A percentile compares a stretch with the other conserved stretches of the same genome.
Evolutionary conservation across 441 rosid species (phyloP).

Genomic region (Dalechampia spathulata): DNA sequence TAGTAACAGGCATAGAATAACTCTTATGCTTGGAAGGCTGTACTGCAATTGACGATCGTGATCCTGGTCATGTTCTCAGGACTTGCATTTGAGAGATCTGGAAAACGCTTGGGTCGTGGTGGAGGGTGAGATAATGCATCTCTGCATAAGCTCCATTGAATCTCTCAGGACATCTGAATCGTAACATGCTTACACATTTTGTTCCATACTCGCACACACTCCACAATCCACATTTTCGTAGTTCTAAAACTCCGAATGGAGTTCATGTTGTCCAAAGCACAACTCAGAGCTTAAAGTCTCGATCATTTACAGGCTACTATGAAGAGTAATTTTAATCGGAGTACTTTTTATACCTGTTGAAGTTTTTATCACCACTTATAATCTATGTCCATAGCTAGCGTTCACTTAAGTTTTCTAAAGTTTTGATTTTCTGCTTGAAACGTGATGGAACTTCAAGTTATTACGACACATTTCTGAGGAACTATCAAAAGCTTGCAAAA

Average conservation of each 20-base stretch:
- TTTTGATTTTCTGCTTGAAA: constrained; percentile 14
- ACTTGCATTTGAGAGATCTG: constrained; percentile 84
- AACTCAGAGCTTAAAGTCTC: neutral
- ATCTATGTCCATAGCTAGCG: no score
- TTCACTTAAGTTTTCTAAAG: no score
- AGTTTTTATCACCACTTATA: no score
- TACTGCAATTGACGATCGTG: neutral
- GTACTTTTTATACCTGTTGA: no score
- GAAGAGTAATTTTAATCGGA: no score
- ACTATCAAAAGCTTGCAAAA: constrained; percentile 56
- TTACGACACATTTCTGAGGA: constrained; percentile 72
- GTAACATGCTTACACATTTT: neutral
- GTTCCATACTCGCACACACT: neutral
- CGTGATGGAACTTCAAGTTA: constrained; percentile 39
- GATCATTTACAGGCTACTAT: no score
- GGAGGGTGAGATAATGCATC: constrained; percentile 61
- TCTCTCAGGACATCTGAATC: constrained; percentile 3
- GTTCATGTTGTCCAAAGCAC: no score
- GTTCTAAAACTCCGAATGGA: neutral
- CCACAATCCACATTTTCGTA: neutral
- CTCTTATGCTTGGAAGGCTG: neutral
- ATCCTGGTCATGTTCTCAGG: constrained; percentile 36
- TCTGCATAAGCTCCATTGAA: neutral
- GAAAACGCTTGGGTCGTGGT: constrained; percentile 92
- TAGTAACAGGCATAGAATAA: neutral